A percentile compares a stretch with the other conserved stretches of the same genome.
Conservation (phyloP, 805 yeast species). For the Danielia reshetovae region DNA sequence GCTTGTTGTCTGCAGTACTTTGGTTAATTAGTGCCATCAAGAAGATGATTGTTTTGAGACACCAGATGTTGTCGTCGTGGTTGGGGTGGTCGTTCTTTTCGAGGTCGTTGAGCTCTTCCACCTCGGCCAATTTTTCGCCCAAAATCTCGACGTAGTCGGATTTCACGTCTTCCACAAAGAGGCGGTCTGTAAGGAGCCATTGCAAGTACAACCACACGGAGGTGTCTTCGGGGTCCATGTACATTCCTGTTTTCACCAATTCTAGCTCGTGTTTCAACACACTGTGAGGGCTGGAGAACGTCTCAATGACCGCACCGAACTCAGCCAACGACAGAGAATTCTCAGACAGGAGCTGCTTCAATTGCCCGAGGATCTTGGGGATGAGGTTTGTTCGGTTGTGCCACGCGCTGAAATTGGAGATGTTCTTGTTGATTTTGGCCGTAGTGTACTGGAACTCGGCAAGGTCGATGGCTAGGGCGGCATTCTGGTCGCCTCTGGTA, state of each 20-base stretch:
- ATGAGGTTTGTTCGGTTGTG: constrained; percentile 78
- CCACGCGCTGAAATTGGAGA: constrained; percentile 95
- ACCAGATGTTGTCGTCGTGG: constrained; percentile 67
- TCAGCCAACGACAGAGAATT: neutral
- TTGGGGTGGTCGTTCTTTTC: constrained; percentile 59
- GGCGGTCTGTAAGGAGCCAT: constrained; percentile 61
- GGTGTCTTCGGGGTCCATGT: constrained; percentile 91
- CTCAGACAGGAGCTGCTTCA: constrained; percentile 2
- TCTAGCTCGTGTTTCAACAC: constrained; percentile 58
- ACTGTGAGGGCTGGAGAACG: constrained; percentile 26
- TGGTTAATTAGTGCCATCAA: constrained; percentile 34
- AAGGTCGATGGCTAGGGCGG: constrained; percentile 18
- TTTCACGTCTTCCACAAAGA: constrained; percentile 29
- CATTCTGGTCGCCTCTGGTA: constrained; percentile 1
- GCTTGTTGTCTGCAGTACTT: too few species aligned
- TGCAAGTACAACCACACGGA: constrained; percentile 86
- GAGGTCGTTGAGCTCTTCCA: constrained; percentile 63
- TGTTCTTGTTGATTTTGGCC: constrained; percentile 70
- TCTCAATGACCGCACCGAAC: constrained; percentile 1
- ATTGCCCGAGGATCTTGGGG: constrained; percentile 41
- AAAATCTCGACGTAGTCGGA: constrained; percentile 36
- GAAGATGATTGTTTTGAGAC: constrained; percentile 58
- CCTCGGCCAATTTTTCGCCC: constrained; percentile 40
- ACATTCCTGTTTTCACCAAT: constrained; percentile 76
- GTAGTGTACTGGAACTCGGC: constrained; percentile 77